These are phyloP conservation scores for Garcia nutans DNA, from an alignment of 345 rosid genomes.

Conservation along the genomic window DNA sequence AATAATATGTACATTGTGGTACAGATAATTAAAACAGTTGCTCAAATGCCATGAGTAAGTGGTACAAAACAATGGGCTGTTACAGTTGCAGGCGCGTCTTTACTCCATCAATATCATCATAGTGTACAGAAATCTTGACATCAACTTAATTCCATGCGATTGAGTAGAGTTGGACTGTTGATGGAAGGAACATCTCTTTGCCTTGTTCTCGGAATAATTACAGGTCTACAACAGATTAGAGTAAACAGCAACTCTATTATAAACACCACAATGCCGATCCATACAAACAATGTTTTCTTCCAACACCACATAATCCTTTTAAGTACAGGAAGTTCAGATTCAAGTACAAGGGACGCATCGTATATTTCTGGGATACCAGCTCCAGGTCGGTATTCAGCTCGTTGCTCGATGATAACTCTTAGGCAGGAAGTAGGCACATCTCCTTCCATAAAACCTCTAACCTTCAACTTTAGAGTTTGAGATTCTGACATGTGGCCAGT, in stretches of 20 bases:
- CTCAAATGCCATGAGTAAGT: background rate
- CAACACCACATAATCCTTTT: constrained; percentile 70
- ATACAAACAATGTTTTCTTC: constrained; percentile 66
- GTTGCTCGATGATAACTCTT: constrained; percentile 58
- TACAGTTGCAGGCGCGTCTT: background rate
- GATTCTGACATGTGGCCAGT: constrained; percentile 76
- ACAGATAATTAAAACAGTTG: background rate
- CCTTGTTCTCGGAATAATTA: constrained; percentile 57
- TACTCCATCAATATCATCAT: constrained; percentile 14
- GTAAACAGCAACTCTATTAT: constrained; percentile 39
- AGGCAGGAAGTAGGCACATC: constrained; percentile 61
- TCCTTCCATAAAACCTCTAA: constrained; percentile 58
- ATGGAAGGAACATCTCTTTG: constrained; percentile 30
- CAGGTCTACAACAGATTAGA: constrained; percentile 53
- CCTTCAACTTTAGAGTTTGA: constrained; percentile 59
- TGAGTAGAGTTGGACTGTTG: constrained; percentile 14
- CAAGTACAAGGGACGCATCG: constrained; percentile 54
- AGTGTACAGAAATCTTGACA: constrained; percentile 1
- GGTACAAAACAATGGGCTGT: background rate
- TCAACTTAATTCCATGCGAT: constrained; percentile 18
- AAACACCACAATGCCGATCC: constrained; percentile 50
- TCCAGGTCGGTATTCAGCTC: constrained; percentile 61
- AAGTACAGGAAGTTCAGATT: constrained; percentile 56
- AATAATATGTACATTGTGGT: background rate
- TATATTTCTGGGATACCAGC: constrained; percentile 84